Evolutionary conservation across 2,329 filamentous ascomycete species (phyloP), one percentile per base, ranked within the genome.

Genomic region (Epichloe aotearoae): DNA sequence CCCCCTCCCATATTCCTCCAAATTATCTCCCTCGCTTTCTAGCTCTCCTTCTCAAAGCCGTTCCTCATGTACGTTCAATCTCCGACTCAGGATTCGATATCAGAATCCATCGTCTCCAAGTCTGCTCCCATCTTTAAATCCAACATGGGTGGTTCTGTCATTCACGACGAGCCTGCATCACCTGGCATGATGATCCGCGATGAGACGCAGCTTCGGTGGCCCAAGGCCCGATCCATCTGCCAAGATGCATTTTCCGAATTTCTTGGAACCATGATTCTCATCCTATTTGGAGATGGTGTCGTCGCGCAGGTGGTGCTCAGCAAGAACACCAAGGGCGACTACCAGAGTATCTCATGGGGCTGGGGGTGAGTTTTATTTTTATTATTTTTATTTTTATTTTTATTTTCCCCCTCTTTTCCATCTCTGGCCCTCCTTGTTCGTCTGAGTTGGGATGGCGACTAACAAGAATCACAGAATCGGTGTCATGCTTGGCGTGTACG

Each of bases 271-370:
- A 81, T 87, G 68, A 74, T 83, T 50, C 64, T 87, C 54, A 70
- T 87, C 52, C 66, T 86, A 40, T 87, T 87, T 58, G 83, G 83
- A 4, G 77, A 86, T 54, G 83, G 81, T n/a, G 79, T 79, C 50
- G 80, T 86, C 19, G 83, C 83, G 3, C 84, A 87, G 62, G 82
- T 85, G 0, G 67, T 80, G 0, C 71, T 87, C 12, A 82, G 77
- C 52, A 63, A 62, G 4, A 63, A 59, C 26, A 60, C 60, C 14
- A 76, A 73, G 58, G 76, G 76, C 41, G 62, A 70, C 52, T 74
- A 73, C 54, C 68, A 73, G 58, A 73, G 69, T 52, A 74, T 75
- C 51, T 71, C 69, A 4, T 74, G 72, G 69, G 71, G 71, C 37
- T 75, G 70, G 70, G 72, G 70, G 69, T 73, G 62, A 68, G 70